These are phyloP conservation scores for Pisolithus tinctorius DNA, from an alignment of 768 basidiomycete species.

Conservation along the genomic window DNA sequence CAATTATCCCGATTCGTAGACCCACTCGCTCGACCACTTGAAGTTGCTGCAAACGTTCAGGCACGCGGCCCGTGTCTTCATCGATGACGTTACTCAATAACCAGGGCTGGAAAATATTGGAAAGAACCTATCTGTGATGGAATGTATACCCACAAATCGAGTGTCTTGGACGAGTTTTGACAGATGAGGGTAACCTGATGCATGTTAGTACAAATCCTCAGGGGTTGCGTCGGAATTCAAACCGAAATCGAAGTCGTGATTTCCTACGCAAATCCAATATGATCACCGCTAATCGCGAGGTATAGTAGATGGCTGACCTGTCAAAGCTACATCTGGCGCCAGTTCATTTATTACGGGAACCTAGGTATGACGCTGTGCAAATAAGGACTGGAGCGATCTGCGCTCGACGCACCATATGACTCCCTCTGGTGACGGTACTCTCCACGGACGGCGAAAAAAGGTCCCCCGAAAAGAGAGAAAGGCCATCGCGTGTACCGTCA, in stretches of 20 bases:
- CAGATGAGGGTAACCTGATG: slow-evolving; percentile 55
- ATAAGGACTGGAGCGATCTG: background rate
- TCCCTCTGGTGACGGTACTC: slow-evolving; percentile 81
- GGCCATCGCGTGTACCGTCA: slow-evolving; percentile 57
- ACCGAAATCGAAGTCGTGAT: slow-evolving; percentile 93
- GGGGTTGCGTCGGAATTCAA: slow-evolving; percentile 4
- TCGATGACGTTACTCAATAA: slow-evolving; percentile 84
- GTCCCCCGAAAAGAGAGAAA: slow-evolving; percentile 85
- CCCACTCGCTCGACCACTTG: slow-evolving; percentile 64
- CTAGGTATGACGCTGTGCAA: slow-evolving; percentile 32
- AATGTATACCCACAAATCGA: slow-evolving; percentile 51
- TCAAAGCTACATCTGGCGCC: slow-evolving; percentile 70
- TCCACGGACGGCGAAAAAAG: slow-evolving; percentile 84
- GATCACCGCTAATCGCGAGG: slow-evolving; percentile 4
- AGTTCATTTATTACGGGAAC: slow-evolving; percentile 82
- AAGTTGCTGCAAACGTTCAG: slow-evolving; percentile 55
- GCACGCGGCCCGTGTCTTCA: slow-evolving; percentile 52
- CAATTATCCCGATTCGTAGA: slow-evolving; percentile 71
- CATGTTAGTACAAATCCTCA: background rate
- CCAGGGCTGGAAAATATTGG: slow-evolving; percentile 59
- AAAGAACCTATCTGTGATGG: background rate
- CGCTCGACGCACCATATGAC: slow-evolving; percentile 66
- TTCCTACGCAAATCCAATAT: slow-evolving; percentile 42
- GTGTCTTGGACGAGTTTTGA: slow-evolving; percentile 65
- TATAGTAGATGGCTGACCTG: slow-evolving; percentile 44